A percentile compares a stretch with the other conserved stretches of the same genome.
Conservation (phyloP, 2,329 filamentous ascomycete species). For the Claviceps pusilla region DNA sequence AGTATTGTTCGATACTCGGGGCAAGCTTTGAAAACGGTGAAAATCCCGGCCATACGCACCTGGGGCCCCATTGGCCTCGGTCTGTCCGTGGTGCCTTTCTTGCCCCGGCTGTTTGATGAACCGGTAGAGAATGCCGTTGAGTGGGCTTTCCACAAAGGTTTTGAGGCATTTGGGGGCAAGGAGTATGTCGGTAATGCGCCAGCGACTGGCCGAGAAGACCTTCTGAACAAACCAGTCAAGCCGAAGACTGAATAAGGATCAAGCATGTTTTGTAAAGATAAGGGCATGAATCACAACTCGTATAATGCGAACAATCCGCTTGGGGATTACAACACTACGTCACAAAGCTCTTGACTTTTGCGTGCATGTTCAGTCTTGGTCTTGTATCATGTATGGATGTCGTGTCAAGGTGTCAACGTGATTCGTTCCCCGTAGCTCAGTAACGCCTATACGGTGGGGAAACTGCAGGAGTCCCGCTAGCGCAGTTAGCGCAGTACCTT, state of each 20-base stretch:
- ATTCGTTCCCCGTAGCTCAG: neutral
- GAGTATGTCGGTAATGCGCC: slow-evolving; percentile 40
- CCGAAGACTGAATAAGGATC: slow-evolving; percentile 27
- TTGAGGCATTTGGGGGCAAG: slow-evolving; percentile 55
- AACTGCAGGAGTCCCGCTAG: neutral
- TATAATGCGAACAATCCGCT: neutral
- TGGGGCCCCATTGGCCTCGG: slow-evolving; percentile 86
- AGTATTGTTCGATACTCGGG: slow-evolving; percentile 84
- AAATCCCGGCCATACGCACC: slow-evolving; percentile 61
- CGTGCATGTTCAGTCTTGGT: neutral
- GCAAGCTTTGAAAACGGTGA: slow-evolving; percentile 64
- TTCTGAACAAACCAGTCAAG: slow-evolving; percentile 27
- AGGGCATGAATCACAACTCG: slow-evolving; percentile 4
- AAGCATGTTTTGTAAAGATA: neutral
- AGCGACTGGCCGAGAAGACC: slow-evolving; percentile 32
- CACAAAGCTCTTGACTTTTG: neutral
- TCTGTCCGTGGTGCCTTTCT: slow-evolving; percentile 60
- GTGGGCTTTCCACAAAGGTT: slow-evolving; percentile 73
- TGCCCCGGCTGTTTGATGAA: slow-evolving; percentile 76
- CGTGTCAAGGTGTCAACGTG: neutral
- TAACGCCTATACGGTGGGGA: neutral
- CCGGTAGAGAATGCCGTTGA: slow-evolving; percentile 87
- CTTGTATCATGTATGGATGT: neutral
- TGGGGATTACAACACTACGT: neutral
- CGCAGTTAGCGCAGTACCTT: too few relatives aligned